phyloP scores from a whole-genome alignment of 805 yeast species.

The Yarrowia sp. region DNA sequence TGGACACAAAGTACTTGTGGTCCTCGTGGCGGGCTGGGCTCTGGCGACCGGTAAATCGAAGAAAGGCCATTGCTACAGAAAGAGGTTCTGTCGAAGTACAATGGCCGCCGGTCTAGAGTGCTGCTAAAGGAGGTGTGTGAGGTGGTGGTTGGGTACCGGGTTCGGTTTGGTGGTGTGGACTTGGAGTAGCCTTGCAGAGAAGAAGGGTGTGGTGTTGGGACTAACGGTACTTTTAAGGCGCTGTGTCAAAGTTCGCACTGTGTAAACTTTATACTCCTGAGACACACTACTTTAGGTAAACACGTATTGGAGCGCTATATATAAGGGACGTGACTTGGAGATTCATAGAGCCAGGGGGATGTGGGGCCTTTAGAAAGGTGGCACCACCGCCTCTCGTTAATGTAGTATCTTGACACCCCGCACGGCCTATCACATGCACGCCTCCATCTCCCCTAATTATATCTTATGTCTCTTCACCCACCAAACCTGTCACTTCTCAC shows the following conservation, averaged over 20 bases:
- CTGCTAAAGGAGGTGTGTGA: constrained; percentile 16
- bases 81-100: not conserved
- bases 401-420: no score
- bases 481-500: not conserved
- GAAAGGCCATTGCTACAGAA: constrained; percentile 24
- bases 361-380: no score
- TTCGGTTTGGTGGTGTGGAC: constrained; percentile 2
- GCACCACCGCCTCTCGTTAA: no score
- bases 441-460: no score
- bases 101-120: constrained; percentile 39
- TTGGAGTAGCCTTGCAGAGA: constrained; percentile 22
- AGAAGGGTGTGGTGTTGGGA: constrained; percentile 17
- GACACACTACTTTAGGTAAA: not conserved
- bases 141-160: constrained; percentile 14
- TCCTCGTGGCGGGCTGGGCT: constrained; percentile 36
- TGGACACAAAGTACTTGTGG: constrained; percentile 38
- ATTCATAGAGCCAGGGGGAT: no score
- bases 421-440: not conserved
- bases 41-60: constrained; percentile 39
- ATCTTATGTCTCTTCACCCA: no score
- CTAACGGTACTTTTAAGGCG: constrained; percentile 36
- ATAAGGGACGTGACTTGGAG: no score
- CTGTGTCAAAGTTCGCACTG: constrained; percentile 33
- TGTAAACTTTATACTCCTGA: constrained; percentile 6
- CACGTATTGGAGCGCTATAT: not conserved